Evolutionary conservation across 805 yeast species (phyloP).

Genomic region (Danielia reshetovae): DNA sequence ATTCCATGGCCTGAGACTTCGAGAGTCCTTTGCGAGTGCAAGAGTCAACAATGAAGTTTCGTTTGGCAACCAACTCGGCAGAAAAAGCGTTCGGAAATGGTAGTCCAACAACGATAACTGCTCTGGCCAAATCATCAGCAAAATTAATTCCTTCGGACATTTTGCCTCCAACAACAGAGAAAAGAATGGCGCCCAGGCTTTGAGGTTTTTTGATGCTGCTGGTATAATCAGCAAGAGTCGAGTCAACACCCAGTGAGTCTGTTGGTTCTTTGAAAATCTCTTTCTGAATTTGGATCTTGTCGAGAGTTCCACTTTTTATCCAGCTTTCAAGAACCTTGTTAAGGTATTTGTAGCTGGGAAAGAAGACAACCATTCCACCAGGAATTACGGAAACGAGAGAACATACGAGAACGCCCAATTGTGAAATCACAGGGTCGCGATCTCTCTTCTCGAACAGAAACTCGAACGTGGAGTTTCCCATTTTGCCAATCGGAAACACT

Average conservation of each 20-base stretch:
- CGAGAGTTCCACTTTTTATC: slow-evolving; percentile 38
- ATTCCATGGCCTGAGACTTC: slow-evolving; percentile 40
- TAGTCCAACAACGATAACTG: slow-evolving; percentile 79
- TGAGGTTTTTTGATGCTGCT: slow-evolving; percentile 30
- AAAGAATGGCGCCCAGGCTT: slow-evolving; percentile 58
- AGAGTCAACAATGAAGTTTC: slow-evolving; percentile 55
- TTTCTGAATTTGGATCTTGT: slow-evolving; percentile 37
- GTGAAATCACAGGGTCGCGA: slow-evolving; percentile 38
- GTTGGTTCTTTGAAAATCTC: slow-evolving; percentile 54
- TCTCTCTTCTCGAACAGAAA: slow-evolving; percentile 69
- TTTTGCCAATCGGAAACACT: slow-evolving; percentile 48
- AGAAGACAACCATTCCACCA: slow-evolving; percentile 73
- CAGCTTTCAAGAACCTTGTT: slow-evolving; percentile 48
- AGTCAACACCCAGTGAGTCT: slow-evolving; percentile 38
- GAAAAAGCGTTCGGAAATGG: slow-evolving; percentile 86
- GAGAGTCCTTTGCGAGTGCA: slow-evolving; percentile 49
- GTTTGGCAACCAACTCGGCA: slow-evolving; percentile 74
- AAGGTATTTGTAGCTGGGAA: slow-evolving; percentile 80
- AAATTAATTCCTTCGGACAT: slow-evolving; percentile 93
- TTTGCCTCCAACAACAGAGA: slow-evolving; percentile 90
- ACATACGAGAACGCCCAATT: slow-evolving; percentile 48
- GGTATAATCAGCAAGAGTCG: slow-evolving; percentile 49
- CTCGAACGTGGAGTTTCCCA: slow-evolving; percentile 36
- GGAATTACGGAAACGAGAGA: slow-evolving; percentile 49
- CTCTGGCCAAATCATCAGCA: slow-evolving; percentile 81